Base-by-base conservation (phyloP, 768 basidiomycete species). In the Pleurotus tuoliensis region DNA sequence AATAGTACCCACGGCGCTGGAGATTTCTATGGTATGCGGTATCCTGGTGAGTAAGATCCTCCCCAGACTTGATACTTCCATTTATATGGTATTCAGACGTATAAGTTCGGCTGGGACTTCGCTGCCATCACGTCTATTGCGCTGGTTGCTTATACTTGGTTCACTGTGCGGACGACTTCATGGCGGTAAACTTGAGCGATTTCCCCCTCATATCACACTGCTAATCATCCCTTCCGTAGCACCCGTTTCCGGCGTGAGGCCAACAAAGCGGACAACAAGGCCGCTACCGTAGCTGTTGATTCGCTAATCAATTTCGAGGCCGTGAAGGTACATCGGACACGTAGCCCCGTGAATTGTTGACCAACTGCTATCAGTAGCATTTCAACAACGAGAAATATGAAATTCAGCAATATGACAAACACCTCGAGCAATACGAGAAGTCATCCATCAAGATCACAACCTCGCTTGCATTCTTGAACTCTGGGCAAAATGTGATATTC, bases 281-380 rank as follows among this genome's bases (percentile, higher is more conserved):
- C 96, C 15, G 97, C 96, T 0, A 91, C 92, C 0, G 83, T 90
- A 2, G 92, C 93, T 2, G 93, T 98, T 3, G 97, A 99, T 67
- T 92, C 95, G 0, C 75, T 99, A 44, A 96, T 99, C 69, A 99
- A 99, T 66, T 98, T 93, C 64, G 97, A 99, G 68, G 97, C 97
- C 3, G 97, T 99, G 65, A 99, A 98, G 82, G 95, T 94, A 59
- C 27, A 13, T 12, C 34, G 22, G 6, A 15, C 15, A 41, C 45
- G 7, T 39, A 30, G 30, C 20, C 8, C 38, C 50, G 39, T 20
- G 16, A 47, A 7, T 47, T 55, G 4, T 62, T 13, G 53, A 40
- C 57, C 49, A 43, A 46, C 41, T 48, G 59, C 58, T 51, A 52
- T 52, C 30, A 59, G 45, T 69, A 96, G 94, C 88, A 96, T 66